A percentile compares a stretch with the other conserved stretches of the same genome.
Evolutionary conservation across 495 filamentous ascomycete species (phyloP).

Genomic region (Podospora pseudoanserina): DNA sequence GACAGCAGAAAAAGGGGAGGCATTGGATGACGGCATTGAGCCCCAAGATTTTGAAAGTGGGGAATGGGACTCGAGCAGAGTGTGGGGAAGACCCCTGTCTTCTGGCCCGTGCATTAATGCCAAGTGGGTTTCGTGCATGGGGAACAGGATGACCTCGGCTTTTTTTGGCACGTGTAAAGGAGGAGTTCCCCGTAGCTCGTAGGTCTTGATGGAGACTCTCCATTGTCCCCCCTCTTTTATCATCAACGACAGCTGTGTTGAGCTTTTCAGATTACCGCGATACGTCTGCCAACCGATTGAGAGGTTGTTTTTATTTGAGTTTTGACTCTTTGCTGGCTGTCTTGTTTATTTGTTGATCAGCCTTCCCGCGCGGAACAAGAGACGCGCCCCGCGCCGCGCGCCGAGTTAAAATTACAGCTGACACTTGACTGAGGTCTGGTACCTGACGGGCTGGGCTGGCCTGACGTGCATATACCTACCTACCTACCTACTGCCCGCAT

Average conservation of each 20-base stretch:
- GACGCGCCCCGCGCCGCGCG: not conserved
- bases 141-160: not conserved
- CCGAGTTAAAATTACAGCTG: not conserved
- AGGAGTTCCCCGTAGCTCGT: not conserved
- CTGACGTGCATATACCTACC: not conserved
- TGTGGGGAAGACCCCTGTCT: constrained; percentile 1
- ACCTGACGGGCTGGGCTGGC: too few species aligned
- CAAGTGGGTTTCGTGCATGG: not conserved
- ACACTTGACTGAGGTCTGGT: not conserved
- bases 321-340: not conserved
- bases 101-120: not conserved
- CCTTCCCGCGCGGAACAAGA: not conserved
- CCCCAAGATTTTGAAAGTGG: not conserved
- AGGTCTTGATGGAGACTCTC: not conserved
- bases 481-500: not conserved
- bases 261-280: not conserved
- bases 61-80: not conserved
- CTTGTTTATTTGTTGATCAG: not conserved
- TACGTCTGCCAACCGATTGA: not conserved
- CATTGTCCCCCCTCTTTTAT: not conserved
- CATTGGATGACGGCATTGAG: not conserved
- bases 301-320: not conserved
- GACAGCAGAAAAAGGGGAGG: not conserved
- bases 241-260: not conserved
- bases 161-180: not conserved